Evolutionary conservation across 2,329 filamentous ascomycete species (phyloP).

Genomic region (Apiospora phragmitis): DNA sequence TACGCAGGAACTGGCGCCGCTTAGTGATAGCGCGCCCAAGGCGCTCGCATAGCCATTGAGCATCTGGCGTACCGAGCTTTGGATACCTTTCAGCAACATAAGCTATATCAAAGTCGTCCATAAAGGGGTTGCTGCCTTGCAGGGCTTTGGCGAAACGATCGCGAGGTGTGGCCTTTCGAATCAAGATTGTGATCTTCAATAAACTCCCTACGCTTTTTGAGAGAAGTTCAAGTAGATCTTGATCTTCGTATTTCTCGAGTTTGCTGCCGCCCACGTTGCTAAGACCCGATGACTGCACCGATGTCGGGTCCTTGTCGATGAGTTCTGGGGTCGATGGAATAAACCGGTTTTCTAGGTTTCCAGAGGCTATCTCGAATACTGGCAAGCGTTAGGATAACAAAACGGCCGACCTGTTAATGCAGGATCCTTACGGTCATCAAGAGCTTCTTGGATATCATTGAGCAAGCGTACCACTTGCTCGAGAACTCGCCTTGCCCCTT

Average conservation of each 20-base stretch:
- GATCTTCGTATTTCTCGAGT: neutral
- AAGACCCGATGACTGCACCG: neutral
- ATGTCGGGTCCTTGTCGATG: neutral
- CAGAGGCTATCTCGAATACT: neutral
- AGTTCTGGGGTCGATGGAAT: neutral
- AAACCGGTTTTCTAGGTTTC: neutral
- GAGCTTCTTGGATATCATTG: constrained; percentile 14
- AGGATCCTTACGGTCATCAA: constrained; percentile 15
- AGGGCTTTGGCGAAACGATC: constrained; percentile 14
- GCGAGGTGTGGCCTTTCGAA: constrained; percentile 8
- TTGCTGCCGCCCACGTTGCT: neutral
- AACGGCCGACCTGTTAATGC: neutral
- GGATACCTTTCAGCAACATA: constrained; percentile 14
- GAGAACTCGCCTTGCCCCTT: constrained; percentile 7
- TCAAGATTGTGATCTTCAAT: constrained; percentile 2
- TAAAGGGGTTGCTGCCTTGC: constrained; percentile 3
- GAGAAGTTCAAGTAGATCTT: constrained; percentile 10
- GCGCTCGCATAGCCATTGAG: neutral
- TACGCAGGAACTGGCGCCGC: constrained; percentile 14
- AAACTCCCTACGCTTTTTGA: constrained; percentile 8
- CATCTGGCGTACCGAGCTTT: constrained; percentile 5
- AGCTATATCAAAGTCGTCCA: constrained; percentile 14
- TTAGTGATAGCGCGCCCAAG: constrained; percentile 15
- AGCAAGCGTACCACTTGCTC: constrained; percentile 13
- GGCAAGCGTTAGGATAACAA: neutral